Evolutionary conservation across 164 flowering plant genomes (phyloP), one percentile per base, ranked within the genome.

Genomic region (Macadamia integrifolia): DNA sequence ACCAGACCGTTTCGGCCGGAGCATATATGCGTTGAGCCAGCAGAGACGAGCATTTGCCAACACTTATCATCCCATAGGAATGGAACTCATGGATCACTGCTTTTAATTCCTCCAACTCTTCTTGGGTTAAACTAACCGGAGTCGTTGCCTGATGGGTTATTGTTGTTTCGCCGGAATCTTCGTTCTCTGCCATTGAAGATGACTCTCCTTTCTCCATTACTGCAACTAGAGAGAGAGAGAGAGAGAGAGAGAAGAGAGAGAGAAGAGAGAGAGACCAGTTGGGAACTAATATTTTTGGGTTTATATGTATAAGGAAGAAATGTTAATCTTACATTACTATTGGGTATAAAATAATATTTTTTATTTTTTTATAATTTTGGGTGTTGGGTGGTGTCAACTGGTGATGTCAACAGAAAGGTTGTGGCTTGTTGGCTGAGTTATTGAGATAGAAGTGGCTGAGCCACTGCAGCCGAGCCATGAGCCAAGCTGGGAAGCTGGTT

Each of bases 1-100:
- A 43, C 69, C 69, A 66, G 69, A 78, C 60, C 48, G 62, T 40
- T 10, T 77, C 67, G n/a, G 65, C 64, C 5, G 98, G 90, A 31
- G 97, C 95, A 71, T 79, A 64, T 63, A 89, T 73, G 48, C 83
- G 89, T 64, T 94, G 97, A 0, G 88, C 87, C 56, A 92, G 83
- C 6, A 91, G 73, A 62, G 98, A 94, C 2, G 92, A 90, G 80
- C 97, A 92, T 78, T 85, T 82, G 49, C 82, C 79, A 1, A 75
- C 43, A 67, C 73, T 65, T 67, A 81, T 67, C 2, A 17, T 59
- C 23, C 23, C 23, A 82, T 88, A 92, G 35, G 75, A 79, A 81
- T 92, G 98, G 79, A 72, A 82, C 67, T 85, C 84, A 32, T 61
- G 50, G 66, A 92, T 77, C 52, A 62, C 31, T 12, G 72, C 70